Conservation (phyloP, 2,329 filamentous ascomycete species). For the Penicillium brasilianum region DNA sequence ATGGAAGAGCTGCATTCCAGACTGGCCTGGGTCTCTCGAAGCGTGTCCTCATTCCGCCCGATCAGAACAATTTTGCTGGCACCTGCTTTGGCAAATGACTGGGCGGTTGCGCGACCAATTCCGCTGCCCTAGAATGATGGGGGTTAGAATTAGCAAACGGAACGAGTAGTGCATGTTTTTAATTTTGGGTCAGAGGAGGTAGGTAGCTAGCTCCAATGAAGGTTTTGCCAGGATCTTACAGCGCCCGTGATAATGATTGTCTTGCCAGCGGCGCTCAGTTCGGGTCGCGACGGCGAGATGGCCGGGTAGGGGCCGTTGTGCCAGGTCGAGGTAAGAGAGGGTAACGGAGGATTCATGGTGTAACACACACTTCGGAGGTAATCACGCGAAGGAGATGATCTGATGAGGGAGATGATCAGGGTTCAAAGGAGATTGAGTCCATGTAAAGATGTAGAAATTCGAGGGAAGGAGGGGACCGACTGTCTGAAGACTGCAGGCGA, state of each 20-base stretch:
- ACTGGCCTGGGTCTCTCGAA: constrained; percentile 2
- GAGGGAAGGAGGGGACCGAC: not conserved
- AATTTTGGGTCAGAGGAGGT: not conserved
- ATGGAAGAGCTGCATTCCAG: constrained; percentile 2
- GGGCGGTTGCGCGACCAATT: constrained; percentile 17
- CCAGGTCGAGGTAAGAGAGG: constrained; percentile 42
- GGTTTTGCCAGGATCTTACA: constrained; percentile 3
- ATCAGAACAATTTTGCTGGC: constrained; percentile 12
- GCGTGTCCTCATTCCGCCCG: constrained; percentile 12
- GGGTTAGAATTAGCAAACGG: not conserved
- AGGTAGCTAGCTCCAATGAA: not conserved
- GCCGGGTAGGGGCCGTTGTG: constrained; percentile 39
- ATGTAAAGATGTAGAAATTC: not conserved
- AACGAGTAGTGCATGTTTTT: not conserved
- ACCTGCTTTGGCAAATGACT: constrained; percentile 17
- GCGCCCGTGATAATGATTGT: constrained; percentile 35
- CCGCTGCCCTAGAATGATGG: constrained; percentile 10
- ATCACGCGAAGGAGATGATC: not conserved
- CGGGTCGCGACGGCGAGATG: constrained; percentile 36
- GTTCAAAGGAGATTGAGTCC: not conserved
- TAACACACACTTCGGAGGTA: not conserved
- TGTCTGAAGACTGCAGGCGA: not conserved
- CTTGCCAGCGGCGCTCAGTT: constrained; percentile 30
- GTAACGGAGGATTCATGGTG: constrained; percentile 56
- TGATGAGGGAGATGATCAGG: not conserved